A percentile compares a stretch with the other conserved stretches of the same genome.
Conservation (phyloP, 768 basidiomycete genomes). For the Udeniomyces megalosporus region DNA sequence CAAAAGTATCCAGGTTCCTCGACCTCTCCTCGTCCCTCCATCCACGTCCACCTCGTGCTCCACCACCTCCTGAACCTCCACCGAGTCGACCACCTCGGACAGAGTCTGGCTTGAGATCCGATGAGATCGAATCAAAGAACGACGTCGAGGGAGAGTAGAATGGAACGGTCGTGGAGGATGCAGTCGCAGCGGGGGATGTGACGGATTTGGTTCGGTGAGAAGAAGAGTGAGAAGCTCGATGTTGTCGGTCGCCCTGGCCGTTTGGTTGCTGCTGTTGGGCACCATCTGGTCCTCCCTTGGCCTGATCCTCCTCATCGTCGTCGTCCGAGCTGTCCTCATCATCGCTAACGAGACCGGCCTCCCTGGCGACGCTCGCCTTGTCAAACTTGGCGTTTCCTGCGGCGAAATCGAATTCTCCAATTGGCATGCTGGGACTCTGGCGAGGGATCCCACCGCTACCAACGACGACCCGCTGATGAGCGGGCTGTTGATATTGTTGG, state of each 20-base stretch:
- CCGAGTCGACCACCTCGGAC: slow-evolving; percentile 3
- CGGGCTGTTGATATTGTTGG: slow-evolving; percentile 1
- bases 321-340: slow-evolving; percentile 4
- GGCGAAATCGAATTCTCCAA: slow-evolving; percentile 68
- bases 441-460: background rate
- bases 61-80: slow-evolving; percentile 2
- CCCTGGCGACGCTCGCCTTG: slow-evolving; percentile 38
- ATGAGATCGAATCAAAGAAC: slow-evolving; percentile 27
- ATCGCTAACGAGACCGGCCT: slow-evolving; percentile 1
- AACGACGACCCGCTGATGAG: background rate
- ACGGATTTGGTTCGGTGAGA: no score
- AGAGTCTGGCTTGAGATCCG: slow-evolving; percentile 20
- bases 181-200: no score
- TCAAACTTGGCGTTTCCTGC: slow-evolving; percentile 64
- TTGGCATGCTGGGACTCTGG: slow-evolving; percentile 39
- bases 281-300: no score
- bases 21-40: slow-evolving; percentile 19
- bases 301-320: background rate
- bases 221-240: no score
- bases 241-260: background rate
- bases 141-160: slow-evolving; percentile 22
- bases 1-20: slow-evolving; percentile 24
- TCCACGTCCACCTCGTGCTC: slow-evolving; percentile 1
- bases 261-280: no score
- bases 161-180: background rate